Percentiles rank a stretch among this genome's conserved stretches.
Evolutionary conservation across 257 asterid genomes (phyloP).

Genomic region (Penstemon barbatus): DNA sequence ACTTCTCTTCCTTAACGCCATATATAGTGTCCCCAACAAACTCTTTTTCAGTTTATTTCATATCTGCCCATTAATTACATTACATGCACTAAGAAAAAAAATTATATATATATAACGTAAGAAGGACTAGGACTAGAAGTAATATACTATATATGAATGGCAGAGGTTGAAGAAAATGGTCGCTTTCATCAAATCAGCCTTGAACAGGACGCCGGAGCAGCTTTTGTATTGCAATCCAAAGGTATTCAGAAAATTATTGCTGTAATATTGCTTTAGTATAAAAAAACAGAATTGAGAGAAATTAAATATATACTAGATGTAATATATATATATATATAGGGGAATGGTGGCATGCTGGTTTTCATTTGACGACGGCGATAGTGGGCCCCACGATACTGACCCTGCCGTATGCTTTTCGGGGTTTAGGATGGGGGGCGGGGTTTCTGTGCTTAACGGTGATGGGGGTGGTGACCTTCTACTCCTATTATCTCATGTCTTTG

Average conservation of each 20-base stretch:
- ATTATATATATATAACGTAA: neutral
- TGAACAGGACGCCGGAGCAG: conserved; percentile 83
- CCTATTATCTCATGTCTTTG: conserved; percentile 87
- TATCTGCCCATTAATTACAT: too few species aligned
- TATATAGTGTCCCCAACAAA: too few species aligned
- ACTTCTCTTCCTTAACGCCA: too few species aligned
- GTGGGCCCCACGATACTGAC: conserved; percentile 92
- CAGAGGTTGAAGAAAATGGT: conserved; percentile 23
- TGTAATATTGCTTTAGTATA: too few species aligned
- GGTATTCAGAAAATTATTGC: conserved; percentile 35
- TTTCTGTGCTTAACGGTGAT: conserved; percentile 72
- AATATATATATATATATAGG: conserved; percentile 38
- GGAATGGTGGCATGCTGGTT: conserved; percentile 99
- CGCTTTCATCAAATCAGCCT: conserved; percentile 37
- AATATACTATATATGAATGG: conserved; percentile 23
- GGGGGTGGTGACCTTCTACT: conserved; percentile 85
- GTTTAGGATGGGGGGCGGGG: conserved; percentile 85
- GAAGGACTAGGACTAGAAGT: neutral
- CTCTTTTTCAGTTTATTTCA: too few species aligned
- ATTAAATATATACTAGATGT: neutral
- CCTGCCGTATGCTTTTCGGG: conserved; percentile 88
- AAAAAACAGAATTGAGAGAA: too few species aligned
- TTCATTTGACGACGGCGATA: conserved; percentile 89
- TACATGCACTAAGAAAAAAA: too few species aligned
- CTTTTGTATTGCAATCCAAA: conserved; percentile 84